Evolutionary conservation across 441 rosid species (phyloP).

Genomic region (Bruguiera hainesii): DNA sequence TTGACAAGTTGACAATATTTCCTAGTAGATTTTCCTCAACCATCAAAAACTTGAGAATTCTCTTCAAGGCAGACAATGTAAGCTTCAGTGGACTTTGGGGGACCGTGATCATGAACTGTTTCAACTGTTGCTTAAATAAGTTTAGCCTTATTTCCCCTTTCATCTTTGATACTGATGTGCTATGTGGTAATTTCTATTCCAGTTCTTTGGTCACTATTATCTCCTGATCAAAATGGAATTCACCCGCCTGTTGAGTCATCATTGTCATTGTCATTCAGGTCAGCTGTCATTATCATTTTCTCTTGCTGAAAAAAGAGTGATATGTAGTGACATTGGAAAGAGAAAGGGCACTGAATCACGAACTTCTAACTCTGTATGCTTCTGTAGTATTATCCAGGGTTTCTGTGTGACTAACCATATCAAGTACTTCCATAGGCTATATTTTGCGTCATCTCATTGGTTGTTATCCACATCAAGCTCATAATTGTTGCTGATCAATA

Average conservation of each 20-base stretch:
- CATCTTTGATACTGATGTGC: slow-evolving; percentile 13
- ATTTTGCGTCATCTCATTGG: background rate
- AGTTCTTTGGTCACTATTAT: slow-evolving; percentile 83
- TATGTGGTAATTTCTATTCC: slow-evolving; percentile 21
- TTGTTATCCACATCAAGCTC: no score
- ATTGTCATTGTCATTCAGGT: slow-evolving; percentile 82
- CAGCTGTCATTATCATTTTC: background rate
- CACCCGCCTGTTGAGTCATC: slow-evolving; percentile 64
- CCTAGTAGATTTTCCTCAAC: background rate
- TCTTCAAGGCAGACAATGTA: no score
- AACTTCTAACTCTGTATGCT: background rate
- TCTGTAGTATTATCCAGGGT: no score
- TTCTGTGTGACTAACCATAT: background rate
- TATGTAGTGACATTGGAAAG: background rate
- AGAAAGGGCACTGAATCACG: background rate
- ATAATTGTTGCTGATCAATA: no score
- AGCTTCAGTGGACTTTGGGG: background rate
- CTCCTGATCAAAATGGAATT: slow-evolving; percentile 54
- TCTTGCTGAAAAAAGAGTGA: background rate
- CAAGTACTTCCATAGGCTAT: background rate
- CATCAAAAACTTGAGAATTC: no score
- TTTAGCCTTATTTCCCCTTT: background rate
- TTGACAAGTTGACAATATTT: background rate
- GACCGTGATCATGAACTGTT: background rate
- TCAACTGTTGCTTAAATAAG: background rate